phyloP scores from a whole-genome alignment of 1,284 basidiomycete species.

The Ganoderma lucidum region DNA sequence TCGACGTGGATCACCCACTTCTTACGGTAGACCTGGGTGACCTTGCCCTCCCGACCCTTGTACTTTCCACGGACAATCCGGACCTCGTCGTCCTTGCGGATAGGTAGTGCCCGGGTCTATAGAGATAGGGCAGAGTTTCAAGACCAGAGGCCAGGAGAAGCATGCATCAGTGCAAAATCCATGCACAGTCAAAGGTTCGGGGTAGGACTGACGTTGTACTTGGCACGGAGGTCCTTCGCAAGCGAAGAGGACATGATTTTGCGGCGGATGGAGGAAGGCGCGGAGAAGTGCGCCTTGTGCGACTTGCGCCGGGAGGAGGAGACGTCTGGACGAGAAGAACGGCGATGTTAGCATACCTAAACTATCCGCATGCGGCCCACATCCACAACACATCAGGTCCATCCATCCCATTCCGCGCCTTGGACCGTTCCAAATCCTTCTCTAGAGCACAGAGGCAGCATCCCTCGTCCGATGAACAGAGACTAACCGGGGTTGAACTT shows the following conservation, averaged over 20 bases:
- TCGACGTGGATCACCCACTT: slow-evolving; percentile 99
- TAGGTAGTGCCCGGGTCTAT: slow-evolving; percentile 90
- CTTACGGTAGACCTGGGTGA: slow-evolving; percentile 98
- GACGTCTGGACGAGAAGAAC: slow-evolving; percentile 60
- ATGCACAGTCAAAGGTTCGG: neutral
- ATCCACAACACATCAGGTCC: slow-evolving; percentile 53
- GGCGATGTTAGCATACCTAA: slow-evolving; percentile 39
- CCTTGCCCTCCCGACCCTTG: slow-evolving; percentile 98
- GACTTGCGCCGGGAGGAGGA: slow-evolving; percentile 94
- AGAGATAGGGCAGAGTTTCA: neutral
- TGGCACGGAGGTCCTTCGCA: slow-evolving; percentile 93
- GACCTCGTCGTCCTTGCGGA: slow-evolving; percentile 99
- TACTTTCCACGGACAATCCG: slow-evolving; percentile 96
- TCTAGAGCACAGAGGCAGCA: slow-evolving; percentile 35
- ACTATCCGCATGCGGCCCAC: slow-evolving; percentile 38
- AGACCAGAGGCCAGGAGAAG: slow-evolving; percentile 5
- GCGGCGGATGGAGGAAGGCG: slow-evolving; percentile 92
- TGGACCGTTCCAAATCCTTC: slow-evolving; percentile 35
- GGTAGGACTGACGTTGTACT: slow-evolving; percentile 83
- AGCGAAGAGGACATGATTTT: slow-evolving; percentile 98
- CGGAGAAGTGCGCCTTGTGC: slow-evolving; percentile 96
- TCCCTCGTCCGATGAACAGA: slow-evolving; percentile 29
- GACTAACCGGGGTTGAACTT: slow-evolving; percentile 81
- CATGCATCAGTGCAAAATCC: slow-evolving; percentile 8
- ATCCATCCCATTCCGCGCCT: slow-evolving; percentile 60